Evolutionary conservation across 257 asterid genomes (phyloP).

Genomic region (Nicotiana tomentosiformis): DNA sequence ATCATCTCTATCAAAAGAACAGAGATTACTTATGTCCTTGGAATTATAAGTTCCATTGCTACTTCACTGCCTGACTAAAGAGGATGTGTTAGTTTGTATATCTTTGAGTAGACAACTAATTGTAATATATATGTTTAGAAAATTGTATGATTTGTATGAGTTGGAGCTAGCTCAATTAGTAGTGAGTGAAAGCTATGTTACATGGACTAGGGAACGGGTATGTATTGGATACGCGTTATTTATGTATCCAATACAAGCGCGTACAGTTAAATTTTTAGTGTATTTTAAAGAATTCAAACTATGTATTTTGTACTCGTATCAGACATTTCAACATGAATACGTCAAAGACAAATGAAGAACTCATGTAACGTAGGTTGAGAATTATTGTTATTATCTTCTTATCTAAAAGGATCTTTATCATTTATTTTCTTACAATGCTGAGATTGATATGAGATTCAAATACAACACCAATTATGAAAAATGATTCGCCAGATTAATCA

Average conservation of each 20-base stretch:
- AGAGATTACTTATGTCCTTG: slow-evolving; percentile 59
- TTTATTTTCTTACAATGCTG: too few relatives aligned
- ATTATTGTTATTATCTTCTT: too few relatives aligned
- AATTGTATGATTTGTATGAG: not conserved
- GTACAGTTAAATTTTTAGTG: not conserved
- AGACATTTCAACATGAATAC: too few relatives aligned
- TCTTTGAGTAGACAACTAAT: slow-evolving; percentile 10
- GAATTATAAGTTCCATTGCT: slow-evolving; percentile 31
- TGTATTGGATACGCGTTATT: not conserved
- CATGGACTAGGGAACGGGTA: not conserved
- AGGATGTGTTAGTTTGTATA: not conserved
- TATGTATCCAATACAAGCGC: not conserved
- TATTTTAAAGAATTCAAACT: not conserved
- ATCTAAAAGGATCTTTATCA: too few relatives aligned
- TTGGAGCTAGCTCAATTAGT: not conserved
- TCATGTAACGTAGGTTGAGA: too few relatives aligned
- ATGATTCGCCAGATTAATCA: too few relatives aligned
- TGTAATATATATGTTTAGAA: not conserved
- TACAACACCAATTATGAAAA: too few relatives aligned
- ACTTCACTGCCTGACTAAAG: slow-evolving; percentile 4
- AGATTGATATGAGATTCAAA: too few relatives aligned
- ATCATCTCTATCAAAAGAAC: slow-evolving; percentile 37
- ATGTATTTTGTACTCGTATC: too few relatives aligned
- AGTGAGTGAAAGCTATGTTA: not conserved
- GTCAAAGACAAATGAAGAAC: too few relatives aligned